Percentiles rank a stretch among this genome's conserved stretches.
These are phyloP conservation scores for Daucus carota DNA, from an alignment of 129 eudicot species.

Conservation along the genomic window DNA sequence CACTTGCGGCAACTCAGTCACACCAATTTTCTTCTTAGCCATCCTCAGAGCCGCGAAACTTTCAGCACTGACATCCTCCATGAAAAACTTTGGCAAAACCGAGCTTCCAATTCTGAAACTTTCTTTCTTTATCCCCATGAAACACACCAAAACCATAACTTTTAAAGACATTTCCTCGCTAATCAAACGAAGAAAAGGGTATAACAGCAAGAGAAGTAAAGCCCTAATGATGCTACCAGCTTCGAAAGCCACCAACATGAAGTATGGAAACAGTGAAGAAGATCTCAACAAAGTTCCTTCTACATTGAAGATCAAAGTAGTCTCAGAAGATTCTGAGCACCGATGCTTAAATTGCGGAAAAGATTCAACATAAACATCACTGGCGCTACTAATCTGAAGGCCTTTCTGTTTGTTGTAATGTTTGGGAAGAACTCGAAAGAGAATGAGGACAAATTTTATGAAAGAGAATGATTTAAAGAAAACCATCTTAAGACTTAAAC, in stretches of 20 bases:
- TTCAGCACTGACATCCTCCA: slow-evolving; percentile 43
- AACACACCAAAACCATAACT: slow-evolving; percentile 49
- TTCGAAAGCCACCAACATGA: slow-evolving; percentile 70
- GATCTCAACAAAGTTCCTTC: slow-evolving; percentile 44
- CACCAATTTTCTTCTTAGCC: slow-evolving; percentile 27
- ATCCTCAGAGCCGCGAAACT: slow-evolving; percentile 39
- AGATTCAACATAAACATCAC: slow-evolving; percentile 5
- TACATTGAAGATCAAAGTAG: slow-evolving; percentile 27
- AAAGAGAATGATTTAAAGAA: slow-evolving; percentile 8
- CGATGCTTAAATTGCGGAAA: slow-evolving; percentile 11
- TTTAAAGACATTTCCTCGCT: slow-evolving; percentile 26
- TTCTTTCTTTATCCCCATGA: slow-evolving; percentile 39
- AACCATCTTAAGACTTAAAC: neutral
- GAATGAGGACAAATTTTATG: neutral
- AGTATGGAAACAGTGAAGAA: slow-evolving; percentile 48
- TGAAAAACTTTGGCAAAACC: slow-evolving; percentile 54
- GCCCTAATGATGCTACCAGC: slow-evolving; percentile 53
- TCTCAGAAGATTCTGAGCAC: neutral
- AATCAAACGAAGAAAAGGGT: slow-evolving; percentile 37
- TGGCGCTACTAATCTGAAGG: slow-evolving; percentile 18
- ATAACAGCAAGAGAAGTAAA: slow-evolving; percentile 30
- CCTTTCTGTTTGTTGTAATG: slow-evolving; percentile 16
- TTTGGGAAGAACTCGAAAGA: slow-evolving; percentile 9
- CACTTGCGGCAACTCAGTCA: slow-evolving; percentile 43
- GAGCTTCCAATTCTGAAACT: slow-evolving; percentile 30